These are phyloP conservation scores for Dendrobium officinale DNA, from an alignment of 106 monocot genomes.

Conservation along the genomic window DNA sequence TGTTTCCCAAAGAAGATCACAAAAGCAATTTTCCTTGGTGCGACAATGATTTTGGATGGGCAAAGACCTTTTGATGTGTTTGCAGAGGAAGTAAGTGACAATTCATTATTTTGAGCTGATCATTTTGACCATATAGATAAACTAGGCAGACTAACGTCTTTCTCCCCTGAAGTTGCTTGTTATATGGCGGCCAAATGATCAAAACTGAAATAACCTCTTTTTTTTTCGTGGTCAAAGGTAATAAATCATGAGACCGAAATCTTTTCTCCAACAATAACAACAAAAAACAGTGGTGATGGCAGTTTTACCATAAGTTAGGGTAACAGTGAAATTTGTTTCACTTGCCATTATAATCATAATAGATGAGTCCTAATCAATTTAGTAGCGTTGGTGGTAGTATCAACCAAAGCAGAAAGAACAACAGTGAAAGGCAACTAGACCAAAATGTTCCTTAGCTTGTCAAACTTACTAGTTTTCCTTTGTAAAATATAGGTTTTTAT, in stretches of 20 bases:
- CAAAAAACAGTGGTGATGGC: too few species aligned
- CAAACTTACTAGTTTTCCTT: too few species aligned
- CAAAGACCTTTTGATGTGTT: conserved; percentile 82
- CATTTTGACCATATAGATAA: background rate
- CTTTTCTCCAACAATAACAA: background rate
- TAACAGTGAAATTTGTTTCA: too few species aligned
- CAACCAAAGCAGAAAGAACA: too few species aligned
- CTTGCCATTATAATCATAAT: too few species aligned
- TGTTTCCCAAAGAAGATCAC: conserved; percentile 51
- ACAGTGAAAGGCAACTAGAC: too few species aligned
- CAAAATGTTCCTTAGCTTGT: too few species aligned
- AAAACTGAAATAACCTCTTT: background rate
- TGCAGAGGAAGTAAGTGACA: conserved; percentile 44
- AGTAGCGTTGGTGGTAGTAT: too few species aligned
- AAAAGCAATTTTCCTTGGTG: conserved; percentile 71
- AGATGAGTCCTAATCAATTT: too few species aligned
- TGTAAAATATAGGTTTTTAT: too few species aligned
- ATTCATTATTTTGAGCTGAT: background rate
- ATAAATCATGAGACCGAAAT: background rate
- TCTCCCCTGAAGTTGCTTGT: background rate
- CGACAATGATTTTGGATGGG: conserved; percentile 79
- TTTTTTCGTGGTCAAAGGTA: background rate
- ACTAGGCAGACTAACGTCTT: background rate
- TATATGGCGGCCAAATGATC: background rate
- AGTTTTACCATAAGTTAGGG: too few species aligned